These are phyloP conservation scores for Boletus sp. DNA, from an alignment of 1,284 basidiomycete species.

Conservation along the genomic window DNA sequence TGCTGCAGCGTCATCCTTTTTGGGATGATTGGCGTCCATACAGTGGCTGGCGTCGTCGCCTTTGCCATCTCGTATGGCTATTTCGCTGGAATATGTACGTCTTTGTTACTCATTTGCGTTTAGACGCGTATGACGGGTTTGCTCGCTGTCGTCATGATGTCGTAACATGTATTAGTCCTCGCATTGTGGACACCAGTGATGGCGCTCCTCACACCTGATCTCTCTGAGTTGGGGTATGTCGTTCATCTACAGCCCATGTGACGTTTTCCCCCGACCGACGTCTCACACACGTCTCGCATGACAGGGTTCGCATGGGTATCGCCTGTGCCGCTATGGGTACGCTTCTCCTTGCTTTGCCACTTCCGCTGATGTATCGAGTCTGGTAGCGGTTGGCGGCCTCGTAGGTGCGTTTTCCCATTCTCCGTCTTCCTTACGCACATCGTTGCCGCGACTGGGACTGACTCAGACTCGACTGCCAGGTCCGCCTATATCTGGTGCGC, in stretches of 20 bases:
- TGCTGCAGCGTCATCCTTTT: constrained; percentile 37
- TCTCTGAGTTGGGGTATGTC: constrained; percentile 36
- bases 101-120: neutral
- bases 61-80: constrained; percentile 44
- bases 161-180: constrained; percentile 17
- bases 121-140: neutral
- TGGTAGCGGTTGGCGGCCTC: constrained; percentile 33
- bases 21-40: constrained; percentile 37
- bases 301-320: constrained; percentile 38
- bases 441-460: neutral
- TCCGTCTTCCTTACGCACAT: neutral
- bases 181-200: constrained; percentile 33
- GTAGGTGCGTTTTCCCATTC: constrained; percentile 23
- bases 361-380: neutral
- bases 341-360: neutral
- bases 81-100: constrained; percentile 45
- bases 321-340: constrained; percentile 36
- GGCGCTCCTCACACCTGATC: constrained; percentile 32
- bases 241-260: neutral
- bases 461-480: constrained; percentile 16
- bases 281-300: neutral
- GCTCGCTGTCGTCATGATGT: constrained; percentile 3
- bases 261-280: neutral
- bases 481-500: constrained; percentile 37
- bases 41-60: constrained; percentile 29